Base-by-base conservation (phyloP, 768 basidiomycete genomes). In the Pleurotus citrinopileatus region DNA sequence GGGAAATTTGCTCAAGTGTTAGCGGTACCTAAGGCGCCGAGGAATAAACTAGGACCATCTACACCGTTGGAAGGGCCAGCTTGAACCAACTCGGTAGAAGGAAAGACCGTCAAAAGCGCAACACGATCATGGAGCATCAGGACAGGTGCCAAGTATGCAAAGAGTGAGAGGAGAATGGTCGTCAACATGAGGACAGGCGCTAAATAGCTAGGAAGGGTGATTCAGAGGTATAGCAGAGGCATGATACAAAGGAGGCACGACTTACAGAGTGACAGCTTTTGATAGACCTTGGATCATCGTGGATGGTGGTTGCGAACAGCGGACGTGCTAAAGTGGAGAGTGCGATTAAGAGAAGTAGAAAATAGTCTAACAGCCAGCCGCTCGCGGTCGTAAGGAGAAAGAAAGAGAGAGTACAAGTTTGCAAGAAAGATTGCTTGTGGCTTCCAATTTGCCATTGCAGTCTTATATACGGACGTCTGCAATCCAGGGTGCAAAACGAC, bases 271-370 rank as follows among this genome's bases (percentile, higher is more conserved):
- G 59, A 82, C 72, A 53, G 80, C 78, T 75, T 84, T 89, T 12
- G 87, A 85, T 37, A 89, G 75, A 59, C 81, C 79, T 56, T 82
- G 72, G 62, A 91, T 83, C 90, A 91, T 92, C 48, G 48, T 51
- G 34, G 20, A 12, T n/a, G 29, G 34, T 34, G n/a, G 32, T 10
- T 34, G 9, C n/a, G 23, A 26, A 48, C 17, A n/a, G n/a, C n/a
- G n/a, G n/a, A n/a, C n/a, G n/a, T n/a, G n/a, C 7, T 48, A 27
- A 48, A 13, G 46, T 13, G 12, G 27, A n/a, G 27, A 15, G 20
- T 25, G 22, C 27, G n/a, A 27, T 51, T 37, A 23, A 23, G n/a
- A 15, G 34, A 23, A 23, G 7, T 20, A 28, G n/a, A 47, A 8
- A 26, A 37, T 20, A 34, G 15, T 10, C n/a, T 12, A 8, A 51